These are phyloP conservation scores for Candida tetrigidarum DNA, from an alignment of 1,139 yeast species.

Conservation along the genomic window DNA sequence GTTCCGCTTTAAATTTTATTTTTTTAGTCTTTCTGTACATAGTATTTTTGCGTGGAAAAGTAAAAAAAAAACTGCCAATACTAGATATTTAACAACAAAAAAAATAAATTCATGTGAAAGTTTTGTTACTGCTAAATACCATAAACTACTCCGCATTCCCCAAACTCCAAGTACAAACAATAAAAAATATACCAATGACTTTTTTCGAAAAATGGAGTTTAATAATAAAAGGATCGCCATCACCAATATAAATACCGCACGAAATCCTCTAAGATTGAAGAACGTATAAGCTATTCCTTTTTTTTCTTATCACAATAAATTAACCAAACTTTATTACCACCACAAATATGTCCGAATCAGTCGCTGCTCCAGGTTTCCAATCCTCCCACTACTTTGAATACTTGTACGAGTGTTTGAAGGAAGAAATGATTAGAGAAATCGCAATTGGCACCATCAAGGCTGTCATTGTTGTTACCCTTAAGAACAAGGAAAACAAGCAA, in stretches of 20 bases:
- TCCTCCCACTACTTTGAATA: slow-evolving; percentile 48
- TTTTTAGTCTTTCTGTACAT: not conserved
- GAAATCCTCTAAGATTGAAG: not conserved
- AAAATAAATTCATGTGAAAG: not conserved
- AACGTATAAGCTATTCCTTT: not conserved
- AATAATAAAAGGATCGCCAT: not conserved
- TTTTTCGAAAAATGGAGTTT: not conserved
- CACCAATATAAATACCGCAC: not conserved
- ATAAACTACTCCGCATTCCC: not conserved
- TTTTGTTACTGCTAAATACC: no score
- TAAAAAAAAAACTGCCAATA: not conserved
- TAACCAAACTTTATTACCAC: no score
- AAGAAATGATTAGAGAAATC: slow-evolving; percentile 41
- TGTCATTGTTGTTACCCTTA: slow-evolving; percentile 66
- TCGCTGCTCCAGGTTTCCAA: slow-evolving; percentile 51
- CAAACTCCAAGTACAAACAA: not conserved
- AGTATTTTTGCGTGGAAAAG: not conserved
- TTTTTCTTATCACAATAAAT: not conserved
- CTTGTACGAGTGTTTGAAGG: slow-evolving; percentile 43
- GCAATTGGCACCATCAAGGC: slow-evolving; percentile 60
- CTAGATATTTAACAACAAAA: not conserved
- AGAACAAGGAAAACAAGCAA: slow-evolving; percentile 65
- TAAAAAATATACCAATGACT: not conserved
- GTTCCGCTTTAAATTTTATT: not conserved
- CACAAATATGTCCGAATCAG: slow-evolving; percentile 19